A percentile compares a stretch with the other conserved stretches of the same genome.
phyloP scores from a whole-genome alignment of 1,284 basidiomycete genomes.

The Anthracocystis panici-leucophaei region DNA sequence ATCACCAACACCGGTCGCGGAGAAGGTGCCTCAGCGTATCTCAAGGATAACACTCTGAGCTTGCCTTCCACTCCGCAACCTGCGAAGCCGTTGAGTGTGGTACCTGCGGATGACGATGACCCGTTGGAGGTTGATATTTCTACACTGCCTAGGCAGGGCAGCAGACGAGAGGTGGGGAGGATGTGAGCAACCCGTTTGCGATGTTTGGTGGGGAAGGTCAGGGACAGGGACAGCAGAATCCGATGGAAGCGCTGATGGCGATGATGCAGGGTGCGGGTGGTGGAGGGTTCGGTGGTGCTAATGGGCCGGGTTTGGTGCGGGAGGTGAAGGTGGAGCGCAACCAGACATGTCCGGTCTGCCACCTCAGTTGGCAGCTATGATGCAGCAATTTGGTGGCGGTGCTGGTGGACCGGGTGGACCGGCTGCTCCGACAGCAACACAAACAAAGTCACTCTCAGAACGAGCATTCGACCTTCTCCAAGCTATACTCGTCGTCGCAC shows the following conservation, averaged over 20 bases:
- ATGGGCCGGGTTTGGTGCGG: conserved; percentile 6
- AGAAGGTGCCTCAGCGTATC: conserved; percentile 55
- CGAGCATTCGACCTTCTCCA: conserved; percentile 42
- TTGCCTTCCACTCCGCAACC: conserved; percentile 9
- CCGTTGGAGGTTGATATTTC: conserved; percentile 58
- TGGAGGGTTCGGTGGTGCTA: conserved; percentile 21
- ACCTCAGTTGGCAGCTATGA: conserved; percentile 51
- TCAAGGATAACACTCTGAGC: conserved; percentile 47
- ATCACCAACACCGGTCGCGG: conserved; percentile 68
- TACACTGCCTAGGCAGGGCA: conserved; percentile 14
- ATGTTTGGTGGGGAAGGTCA: conserved; percentile 25
- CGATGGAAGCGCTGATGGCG: conserved; percentile 52
- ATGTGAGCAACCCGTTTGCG: conserved; percentile 34
- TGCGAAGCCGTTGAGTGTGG: not conserved
- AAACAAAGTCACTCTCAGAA: conserved; percentile 31
- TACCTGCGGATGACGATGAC: conserved; percentile 45
- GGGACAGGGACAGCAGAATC: conserved; percentile 22
- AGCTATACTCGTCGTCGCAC: conserved; percentile 34
- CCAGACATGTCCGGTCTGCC: conserved; percentile 45
- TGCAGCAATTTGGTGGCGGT: conserved; percentile 51
- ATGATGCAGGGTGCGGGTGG: conserved; percentile 52
- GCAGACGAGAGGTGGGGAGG: conserved; percentile 24
- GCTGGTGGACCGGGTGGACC: conserved; percentile 20
- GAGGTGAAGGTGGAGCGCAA: conserved; percentile 8
- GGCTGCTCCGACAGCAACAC: conserved; percentile 9